Evolutionary conservation across 2,329 filamentous ascomycete species (phyloP).

Genomic region (Colletotrichum cordylinicola): DNA sequence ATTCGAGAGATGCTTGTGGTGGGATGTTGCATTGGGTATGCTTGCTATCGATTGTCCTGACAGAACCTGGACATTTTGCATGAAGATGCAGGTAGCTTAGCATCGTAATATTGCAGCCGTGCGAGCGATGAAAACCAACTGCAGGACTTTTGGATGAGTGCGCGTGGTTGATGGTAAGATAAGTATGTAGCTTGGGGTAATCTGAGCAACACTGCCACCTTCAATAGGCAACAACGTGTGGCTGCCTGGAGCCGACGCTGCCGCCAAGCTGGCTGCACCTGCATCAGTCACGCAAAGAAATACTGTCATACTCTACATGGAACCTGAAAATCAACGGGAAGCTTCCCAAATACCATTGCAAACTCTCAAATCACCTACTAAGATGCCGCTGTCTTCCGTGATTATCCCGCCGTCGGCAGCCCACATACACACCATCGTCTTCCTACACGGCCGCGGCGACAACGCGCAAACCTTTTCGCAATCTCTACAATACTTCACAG

Average conservation of each 20-base stretch:
- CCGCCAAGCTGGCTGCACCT: background rate
- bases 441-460: slow-evolving; percentile 52
- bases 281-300: background rate
- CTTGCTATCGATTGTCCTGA: background rate
- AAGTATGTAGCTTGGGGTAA: background rate
- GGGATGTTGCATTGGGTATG: too few species aligned
- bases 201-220: background rate
- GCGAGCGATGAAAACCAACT: background rate
- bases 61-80: background rate
- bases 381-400: background rate
- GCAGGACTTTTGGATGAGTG: background rate
- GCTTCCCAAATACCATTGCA: background rate
- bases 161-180: background rate
- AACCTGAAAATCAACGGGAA: accelerated
- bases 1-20: too few species aligned
- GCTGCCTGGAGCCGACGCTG: background rate
- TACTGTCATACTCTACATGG: too few species aligned
- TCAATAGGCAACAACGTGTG: background rate
- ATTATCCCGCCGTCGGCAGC: slow-evolving; percentile 24
- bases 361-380: background rate
- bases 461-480: slow-evolving; percentile 36
- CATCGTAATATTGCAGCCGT: accelerated
- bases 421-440: slow-evolving; percentile 49
- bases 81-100: background rate
- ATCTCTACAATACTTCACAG: slow-evolving; percentile 33